Evolutionary conservation across 1,139 yeast species (phyloP).

Genomic region (Fermentozyma sake): DNA sequence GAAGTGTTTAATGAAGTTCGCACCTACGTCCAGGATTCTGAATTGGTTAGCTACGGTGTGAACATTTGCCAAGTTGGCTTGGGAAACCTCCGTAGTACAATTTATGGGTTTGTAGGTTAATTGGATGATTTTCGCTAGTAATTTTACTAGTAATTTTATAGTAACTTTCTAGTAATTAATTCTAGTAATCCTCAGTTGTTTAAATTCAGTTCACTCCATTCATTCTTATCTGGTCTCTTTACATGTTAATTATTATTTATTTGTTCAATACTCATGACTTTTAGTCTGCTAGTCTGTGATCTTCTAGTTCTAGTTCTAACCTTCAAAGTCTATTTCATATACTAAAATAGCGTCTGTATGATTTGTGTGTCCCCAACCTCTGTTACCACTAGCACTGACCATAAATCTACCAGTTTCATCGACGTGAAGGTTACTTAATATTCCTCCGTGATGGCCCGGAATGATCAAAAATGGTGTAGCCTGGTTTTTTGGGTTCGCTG

Average conservation of each 20-base stretch:
- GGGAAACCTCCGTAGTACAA: conserved; percentile 25
- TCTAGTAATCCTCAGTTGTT: no score
- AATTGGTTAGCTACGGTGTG: conserved; percentile 15
- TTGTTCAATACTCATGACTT: no score
- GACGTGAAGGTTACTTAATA: conserved; percentile 54
- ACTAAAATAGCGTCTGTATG: conserved; percentile 76
- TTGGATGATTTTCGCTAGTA: no score
- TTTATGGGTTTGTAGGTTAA: conserved; percentile 7
- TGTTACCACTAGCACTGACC: conserved; percentile 88
- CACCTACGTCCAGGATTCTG: conserved; percentile 14
- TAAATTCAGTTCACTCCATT: no score
- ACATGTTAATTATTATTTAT: no score
- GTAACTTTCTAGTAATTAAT: no score
- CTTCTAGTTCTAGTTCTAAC: no score
- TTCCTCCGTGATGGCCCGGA: conserved; percentile 63
- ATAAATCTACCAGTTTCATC: conserved; percentile 86
- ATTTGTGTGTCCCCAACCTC: conserved; percentile 87
- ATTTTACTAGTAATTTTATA: no score
- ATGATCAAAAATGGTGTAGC: conserved; percentile 57
- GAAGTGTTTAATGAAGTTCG: conserved; percentile 10
- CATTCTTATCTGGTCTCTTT: no score
- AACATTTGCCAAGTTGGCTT: conserved; percentile 28
- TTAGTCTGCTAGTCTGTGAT: no score
- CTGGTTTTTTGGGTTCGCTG: conserved; percentile 28
- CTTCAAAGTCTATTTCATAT: conserved; percentile 60